Base-by-base conservation (phyloP, 2,329 filamentous ascomycete species). In the Diplodia scrobiculata region DNA sequence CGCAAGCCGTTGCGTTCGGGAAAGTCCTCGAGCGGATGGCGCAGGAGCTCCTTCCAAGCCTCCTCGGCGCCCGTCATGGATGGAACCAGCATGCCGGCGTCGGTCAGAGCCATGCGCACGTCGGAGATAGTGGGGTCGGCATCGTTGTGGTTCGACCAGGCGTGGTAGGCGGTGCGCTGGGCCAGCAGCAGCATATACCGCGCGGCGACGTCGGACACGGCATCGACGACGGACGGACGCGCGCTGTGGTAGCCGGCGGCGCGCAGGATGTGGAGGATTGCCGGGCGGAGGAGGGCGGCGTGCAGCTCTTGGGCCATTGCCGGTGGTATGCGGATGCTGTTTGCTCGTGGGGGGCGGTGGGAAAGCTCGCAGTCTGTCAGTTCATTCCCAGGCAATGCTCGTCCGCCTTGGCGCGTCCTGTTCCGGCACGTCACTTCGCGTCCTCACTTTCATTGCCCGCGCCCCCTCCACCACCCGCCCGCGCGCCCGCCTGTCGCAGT, bases 231-330 rank as follows among this genome's bases (percentile, higher is more conserved):
- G 3, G 89, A 89, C 1, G 91, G 89, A 65, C 88, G 88, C 60
- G 92, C 91, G 50, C 89, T 84, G 76, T 96, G 91, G 80, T 96
- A 98, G 75, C 94, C 94, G 27, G 92, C 89, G 34, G 93, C 91
- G 74, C 94, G 92, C 62, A 98, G 87, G 73, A 96, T 94, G 79
- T 97, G 92, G 67, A 98, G 87, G 68, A 97, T 87, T 55, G 89
- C 89, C 1, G 94, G 94, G 50, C 92, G 91, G 66, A 98, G 84
- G 69, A 97, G 88, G 68, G 91, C 89, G 78, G 91, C 89, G 79
- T 89, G 85, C 58, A 90, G 81, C 38, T 67, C 53, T 48, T 65
- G 36, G 25, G 66, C 45, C 74, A 75, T 71, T 54, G 41, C 17
- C 27, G 9, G 52, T 34, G 21, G 21, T 48, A 52, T 55, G 63